Base-by-base conservation (phyloP, 257 asterid genomes). In the Rubia yunnanensis region DNA sequence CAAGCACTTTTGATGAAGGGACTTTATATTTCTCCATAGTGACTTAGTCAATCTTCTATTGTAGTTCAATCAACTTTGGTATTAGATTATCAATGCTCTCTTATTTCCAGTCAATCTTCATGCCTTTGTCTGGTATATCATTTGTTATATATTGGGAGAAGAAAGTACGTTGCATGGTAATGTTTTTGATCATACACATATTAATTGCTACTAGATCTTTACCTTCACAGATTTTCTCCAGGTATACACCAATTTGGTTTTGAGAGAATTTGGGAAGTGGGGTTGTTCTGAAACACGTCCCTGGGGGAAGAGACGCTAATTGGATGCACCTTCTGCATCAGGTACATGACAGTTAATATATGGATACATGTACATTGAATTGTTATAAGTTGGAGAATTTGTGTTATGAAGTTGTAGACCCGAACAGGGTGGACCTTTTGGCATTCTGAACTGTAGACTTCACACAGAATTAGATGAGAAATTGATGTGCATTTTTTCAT, bases 271-370 rank as follows among this genome's bases (percentile, higher is more conserved):
- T 55, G 99, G 90, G 73, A 94, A 88, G 67, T 94, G 98, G 99
- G 49, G 75, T 86, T 71, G 88, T 94, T 75, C 76, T 94, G 77
- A 90, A 84, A 67, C 98, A 94, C 68, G 79, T 94, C 80, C 92
- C 97, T 66, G 99, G 99, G 53, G 96, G 96, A 67, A 84, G 98
- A 83, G 82, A 84, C 53, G 92, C 99, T 70, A 94, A 94, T 70
- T 94, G 99, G 99, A 94, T 90, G 95, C 95, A 94, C 76, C 82
- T 94, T 76, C 76, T 94, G 28, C 90, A 94, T 72, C 95, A 90
- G 99, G 99, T 94, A 64, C 55, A n/a, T n/a, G n/a, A n/a, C n/a
- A n/a, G n/a, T n/a, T n/a, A n/a, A n/a, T n/a, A n/a, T n/a, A n/a
- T n/a, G n/a, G n/a, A n/a, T n/a, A n/a, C n/a, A n/a, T n/a, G 28